Evolutionary conservation across 2,329 filamentous ascomycete species (phyloP).

Genomic region (Pleomassaria siparia): DNA sequence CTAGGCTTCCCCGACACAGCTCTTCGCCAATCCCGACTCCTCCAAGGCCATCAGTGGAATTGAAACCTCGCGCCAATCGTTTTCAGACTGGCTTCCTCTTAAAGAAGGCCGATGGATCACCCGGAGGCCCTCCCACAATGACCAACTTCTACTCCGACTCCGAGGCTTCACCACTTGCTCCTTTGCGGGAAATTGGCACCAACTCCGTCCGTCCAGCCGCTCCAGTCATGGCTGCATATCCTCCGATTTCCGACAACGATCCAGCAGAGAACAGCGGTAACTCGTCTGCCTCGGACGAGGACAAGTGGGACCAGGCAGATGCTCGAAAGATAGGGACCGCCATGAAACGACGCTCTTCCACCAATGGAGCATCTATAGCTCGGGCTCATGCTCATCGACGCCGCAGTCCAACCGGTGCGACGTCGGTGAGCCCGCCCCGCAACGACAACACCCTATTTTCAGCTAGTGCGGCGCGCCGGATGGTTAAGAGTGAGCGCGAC

Average conservation of each 20-base stretch:
- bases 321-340: conserved; percentile 58
- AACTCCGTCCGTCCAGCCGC: conserved; percentile 49
- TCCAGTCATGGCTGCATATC: conserved; percentile 31
- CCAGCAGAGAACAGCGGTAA: conserved; percentile 36
- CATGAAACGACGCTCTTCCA: conserved; percentile 56
- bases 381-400: conserved; percentile 52
- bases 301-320: conserved; percentile 53
- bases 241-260: conserved; percentile 26
- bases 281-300: conserved; percentile 50
- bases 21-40: conserved; percentile 60
- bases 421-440: conserved; percentile 55
- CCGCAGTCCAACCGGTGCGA: conserved; percentile 54
- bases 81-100: conserved; percentile 89
- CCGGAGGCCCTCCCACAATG: conserved; percentile 56
- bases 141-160: conserved; percentile 62
- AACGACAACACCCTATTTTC: conserved; percentile 64
- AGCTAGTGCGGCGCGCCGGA: conserved; percentile 65
- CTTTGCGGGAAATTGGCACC: conserved; percentile 48
- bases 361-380: conserved; percentile 44
- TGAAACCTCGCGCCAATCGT: conserved; percentile 63
- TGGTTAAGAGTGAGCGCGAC: conserved; percentile 64
- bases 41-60: conserved; percentile 61
- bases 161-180: conserved; percentile 45
- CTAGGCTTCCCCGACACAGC: conserved; percentile 40
- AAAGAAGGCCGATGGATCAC: conserved; percentile 64